Percentiles rank a stretch among this genome's conserved stretches.
Conservation (phyloP, 1,139 yeast species). For the Candida frijolesensis region DNA sequence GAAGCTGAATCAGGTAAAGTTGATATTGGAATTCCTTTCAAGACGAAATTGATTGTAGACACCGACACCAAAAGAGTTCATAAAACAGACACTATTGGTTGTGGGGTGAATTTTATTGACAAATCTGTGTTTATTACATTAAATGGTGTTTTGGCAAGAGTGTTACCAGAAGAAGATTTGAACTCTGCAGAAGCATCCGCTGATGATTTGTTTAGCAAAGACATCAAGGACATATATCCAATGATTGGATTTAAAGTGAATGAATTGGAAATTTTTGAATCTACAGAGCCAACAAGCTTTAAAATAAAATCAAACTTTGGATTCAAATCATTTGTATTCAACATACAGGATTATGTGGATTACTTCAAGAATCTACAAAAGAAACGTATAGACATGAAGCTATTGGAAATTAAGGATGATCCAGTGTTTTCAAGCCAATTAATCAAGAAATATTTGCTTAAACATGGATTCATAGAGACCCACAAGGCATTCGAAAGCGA, state of each 20-base stretch:
- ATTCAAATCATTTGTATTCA: slow-evolving; percentile 63
- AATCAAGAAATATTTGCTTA: slow-evolving; percentile 69
- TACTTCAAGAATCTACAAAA: slow-evolving; percentile 34
- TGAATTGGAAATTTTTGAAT: slow-evolving; percentile 19
- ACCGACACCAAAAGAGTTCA: slow-evolving; percentile 19
- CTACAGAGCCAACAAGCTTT: slow-evolving; percentile 13
- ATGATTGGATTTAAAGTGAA: slow-evolving; percentile 44
- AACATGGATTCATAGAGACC: slow-evolving; percentile 73
- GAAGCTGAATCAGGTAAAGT: slow-evolving; percentile 36
- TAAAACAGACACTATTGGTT: slow-evolving; percentile 70
- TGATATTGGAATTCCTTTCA: slow-evolving; percentile 41
- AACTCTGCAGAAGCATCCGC: slow-evolving; percentile 24
- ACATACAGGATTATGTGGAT: slow-evolving; percentile 67
- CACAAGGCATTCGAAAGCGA: slow-evolving; percentile 31
- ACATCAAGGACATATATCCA: slow-evolving; percentile 34
- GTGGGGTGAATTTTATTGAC: slow-evolving; percentile 75
- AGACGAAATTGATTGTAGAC: slow-evolving; percentile 22
- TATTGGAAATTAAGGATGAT: slow-evolving; percentile 24
- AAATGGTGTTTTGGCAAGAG: slow-evolving; percentile 63
- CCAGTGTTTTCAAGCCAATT: slow-evolving; percentile 50
- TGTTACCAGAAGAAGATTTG: slow-evolving; percentile 35
- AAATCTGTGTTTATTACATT: slow-evolving; percentile 74
- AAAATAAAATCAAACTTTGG: slow-evolving; percentile 73
- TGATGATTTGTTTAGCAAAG: slow-evolving; percentile 30
- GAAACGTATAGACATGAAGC: slow-evolving; percentile 21